Base-by-base conservation (phyloP, 116 monocot species). In the Papilionanthe hybrid region DNA sequence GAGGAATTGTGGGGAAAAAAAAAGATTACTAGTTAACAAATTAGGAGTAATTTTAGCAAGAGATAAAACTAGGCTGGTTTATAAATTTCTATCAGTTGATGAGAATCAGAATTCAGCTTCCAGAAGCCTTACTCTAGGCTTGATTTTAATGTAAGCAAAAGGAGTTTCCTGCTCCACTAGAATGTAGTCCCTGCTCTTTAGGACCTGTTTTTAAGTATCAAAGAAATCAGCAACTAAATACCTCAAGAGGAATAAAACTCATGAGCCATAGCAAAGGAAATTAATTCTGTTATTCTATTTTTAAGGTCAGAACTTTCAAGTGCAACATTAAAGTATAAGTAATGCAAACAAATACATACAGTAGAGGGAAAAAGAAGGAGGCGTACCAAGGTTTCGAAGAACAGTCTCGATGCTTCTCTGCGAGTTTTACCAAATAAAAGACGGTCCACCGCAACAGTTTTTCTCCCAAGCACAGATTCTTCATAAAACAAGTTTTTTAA, bases 401-500 rank as follows among this genome's bases (percentile, higher is more conserved):
- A 99, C 99, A 99, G 93, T 83, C 99, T 93, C 30, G 95, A 99
- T 73, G 99, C 95, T 95, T 99, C 99, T 82, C 93, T 99, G 49
- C 99, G 91, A 78, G 90, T 89, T 88, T 99, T 99, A 63, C 91
- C 91, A 56, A 80, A 81, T 82, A 99, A 81, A 27, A 99, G 93
- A 5, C 84, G 89, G 68, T 99, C 98, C 72, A 99, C 78, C 2
- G 86, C 84, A 30, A 93, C 85, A n/a, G 58, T 78, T 67, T 90
- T 88, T 79, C 86, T 94, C 47, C 86, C 91, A 83, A 27, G 82
- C 20, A 90, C 93, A 81, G 81, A 80, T 79, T 95, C 98, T 55
- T 94, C 84, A 69, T 93, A 95, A 79, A 99, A 99, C 77, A 99
- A 81, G 45, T 72, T 81, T 76, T 90, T 92, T 42, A 99, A 63